Evolutionary conservation across 306 rosid genomes (phyloP).

Genomic region (Vicia villosa): DNA sequence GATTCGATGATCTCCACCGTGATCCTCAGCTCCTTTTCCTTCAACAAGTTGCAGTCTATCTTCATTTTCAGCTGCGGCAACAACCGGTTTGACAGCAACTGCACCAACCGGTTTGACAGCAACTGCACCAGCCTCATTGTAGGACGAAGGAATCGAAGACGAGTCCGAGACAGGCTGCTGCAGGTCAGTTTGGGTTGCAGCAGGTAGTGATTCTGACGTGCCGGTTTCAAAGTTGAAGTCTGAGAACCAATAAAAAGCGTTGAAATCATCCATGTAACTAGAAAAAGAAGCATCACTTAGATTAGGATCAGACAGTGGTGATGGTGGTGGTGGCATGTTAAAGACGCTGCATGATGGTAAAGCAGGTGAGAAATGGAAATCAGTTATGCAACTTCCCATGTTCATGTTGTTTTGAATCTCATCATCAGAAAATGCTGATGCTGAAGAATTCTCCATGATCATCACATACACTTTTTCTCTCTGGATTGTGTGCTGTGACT

Average conservation of each 20-base stretch:
- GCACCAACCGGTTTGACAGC: neutral
- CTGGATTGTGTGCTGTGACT: constrained; percentile 12
- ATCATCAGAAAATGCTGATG: constrained; percentile 53
- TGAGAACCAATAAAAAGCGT: constrained; percentile 26
- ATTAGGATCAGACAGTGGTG: constrained; percentile 33
- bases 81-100: no score
- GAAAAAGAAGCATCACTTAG: constrained; percentile 36
- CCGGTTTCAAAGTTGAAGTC: constrained; percentile 16
- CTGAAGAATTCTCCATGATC: constrained; percentile 45
- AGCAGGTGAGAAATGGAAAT: constrained; percentile 11
- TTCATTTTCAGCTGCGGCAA: constrained; percentile 14
- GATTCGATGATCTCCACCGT: neutral
- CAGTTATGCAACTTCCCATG: neutral
- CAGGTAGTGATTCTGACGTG: neutral
- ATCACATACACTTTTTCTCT: constrained; percentile 16
- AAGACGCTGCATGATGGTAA: constrained; percentile 43
- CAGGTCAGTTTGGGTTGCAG: neutral
- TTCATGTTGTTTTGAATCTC: constrained; percentile 38
- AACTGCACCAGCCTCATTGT: constrained; percentile 49
- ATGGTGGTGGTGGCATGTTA: constrained; percentile 48
- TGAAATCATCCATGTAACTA: constrained; percentile 51
- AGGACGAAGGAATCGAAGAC: constrained; percentile 66
- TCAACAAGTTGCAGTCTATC: neutral
- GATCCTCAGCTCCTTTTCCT: neutral
- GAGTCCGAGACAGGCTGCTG: constrained; percentile 57